Evolutionary conservation across 176 grass and related monocot species (phyloP), one percentile per base, ranked within the genome.

Genomic region (Calamus simplicifolius): DNA sequence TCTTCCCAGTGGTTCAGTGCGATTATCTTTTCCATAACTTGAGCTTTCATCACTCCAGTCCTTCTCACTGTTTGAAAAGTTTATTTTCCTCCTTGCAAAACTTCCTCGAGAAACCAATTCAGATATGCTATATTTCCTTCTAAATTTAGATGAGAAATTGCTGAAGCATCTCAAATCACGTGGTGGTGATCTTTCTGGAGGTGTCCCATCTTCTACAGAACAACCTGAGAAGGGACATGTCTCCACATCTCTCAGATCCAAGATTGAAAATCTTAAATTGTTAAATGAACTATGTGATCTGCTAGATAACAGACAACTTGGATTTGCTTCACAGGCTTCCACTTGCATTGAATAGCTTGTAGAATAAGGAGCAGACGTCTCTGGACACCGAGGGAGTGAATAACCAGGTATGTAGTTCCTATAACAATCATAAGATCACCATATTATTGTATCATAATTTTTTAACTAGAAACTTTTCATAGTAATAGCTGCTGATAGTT

Each of bases 141-240:
- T 81, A 35, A 88, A 77, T 75, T 82, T 98, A 4, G 80, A 65
- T 28, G 91, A 96, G 75, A 96, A 96, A 68, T 64, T 88, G 66
- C 80, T 91, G 73, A 92, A 92, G 75, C 87, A 98, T 85, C 87
- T 87, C 28, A 88, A 77, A 17, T 88, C 82, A 55, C 69, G 54
- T 52, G 52, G 79, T 6, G 79, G 87, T 29, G 82, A 79, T 73
- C 75, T 73, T 54, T 74, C 71, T 62, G 64, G 56, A 66, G 77
- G 68, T 52, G 71, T 73, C 59, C 63, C 68, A 5, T 75, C 75
- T 73, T 75, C 85, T 28, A 63, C 21, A 27, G 51, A 61, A 66
- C 66, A 79, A 18, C 79, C 79, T 59, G 55, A 69, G 50, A 21
- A 35, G 2, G 77, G 69, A 27, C 72, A 79, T 76, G 66, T 27